Conservation (phyloP, 176 grass and related monocot species). For the Areca catechu region DNA sequence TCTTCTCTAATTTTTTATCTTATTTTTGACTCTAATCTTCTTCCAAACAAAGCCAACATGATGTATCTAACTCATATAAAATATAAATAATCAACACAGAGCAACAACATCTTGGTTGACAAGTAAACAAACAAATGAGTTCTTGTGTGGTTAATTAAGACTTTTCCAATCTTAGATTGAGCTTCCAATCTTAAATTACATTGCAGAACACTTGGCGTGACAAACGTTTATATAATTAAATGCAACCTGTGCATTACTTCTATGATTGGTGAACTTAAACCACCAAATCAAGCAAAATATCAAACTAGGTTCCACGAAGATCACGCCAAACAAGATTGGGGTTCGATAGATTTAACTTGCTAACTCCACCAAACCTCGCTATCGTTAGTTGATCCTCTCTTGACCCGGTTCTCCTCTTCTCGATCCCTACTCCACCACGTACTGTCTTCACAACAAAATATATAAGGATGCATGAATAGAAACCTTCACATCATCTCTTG, state of each 20-base stretch:
- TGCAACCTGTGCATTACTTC: conserved; percentile 27
- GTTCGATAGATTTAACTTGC: conserved; percentile 33
- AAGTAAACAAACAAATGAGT: conserved; percentile 5
- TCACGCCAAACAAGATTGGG: neutral
- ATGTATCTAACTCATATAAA: too few species aligned
- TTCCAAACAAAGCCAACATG: too few species aligned
- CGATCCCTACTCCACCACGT: conserved; percentile 3
- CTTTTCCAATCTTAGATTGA: conserved; percentile 16
- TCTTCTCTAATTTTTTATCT: too few species aligned
- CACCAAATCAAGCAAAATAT: conserved; percentile 45
- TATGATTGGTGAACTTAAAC: conserved; percentile 58
- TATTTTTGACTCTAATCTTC: too few species aligned
- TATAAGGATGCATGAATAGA: conserved; percentile 27
- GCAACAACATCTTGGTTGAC: conserved; percentile 1
- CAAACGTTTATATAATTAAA: neutral
- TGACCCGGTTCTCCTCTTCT: conserved; percentile 33
- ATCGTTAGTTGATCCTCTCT: conserved; percentile 76
- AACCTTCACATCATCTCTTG: neutral
- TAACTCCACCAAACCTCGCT: conserved; percentile 56
- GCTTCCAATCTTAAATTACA: neutral
- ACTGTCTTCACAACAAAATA: neutral
- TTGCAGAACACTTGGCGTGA: neutral
- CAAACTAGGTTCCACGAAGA: neutral
- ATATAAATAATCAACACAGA: neutral
- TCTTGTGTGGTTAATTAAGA: neutral